These are phyloP conservation scores for Puya raimondii DNA, from an alignment of 176 grass and related monocot genomes.

Conservation along the genomic window DNA sequence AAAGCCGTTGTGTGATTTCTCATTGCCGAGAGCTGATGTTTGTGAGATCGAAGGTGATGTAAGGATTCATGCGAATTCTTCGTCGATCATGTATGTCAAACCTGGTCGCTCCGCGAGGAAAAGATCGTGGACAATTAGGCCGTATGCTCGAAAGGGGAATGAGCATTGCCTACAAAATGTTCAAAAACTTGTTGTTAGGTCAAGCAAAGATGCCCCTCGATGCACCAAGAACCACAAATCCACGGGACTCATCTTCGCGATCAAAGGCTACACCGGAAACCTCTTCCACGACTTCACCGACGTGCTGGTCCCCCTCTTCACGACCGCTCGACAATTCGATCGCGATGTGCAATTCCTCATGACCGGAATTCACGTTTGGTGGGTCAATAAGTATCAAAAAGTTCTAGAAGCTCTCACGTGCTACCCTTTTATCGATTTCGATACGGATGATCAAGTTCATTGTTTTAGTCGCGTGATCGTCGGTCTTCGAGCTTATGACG, in stretches of 20 bases:
- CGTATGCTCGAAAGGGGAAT: conserved; percentile 87
- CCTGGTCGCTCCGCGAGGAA: background rate
- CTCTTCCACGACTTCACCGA: conserved; percentile 99
- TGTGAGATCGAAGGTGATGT: conserved; percentile 76
- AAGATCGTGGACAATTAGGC: conserved; percentile 35
- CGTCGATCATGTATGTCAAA: conserved; percentile 33
- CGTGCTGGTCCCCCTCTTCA: conserved; percentile 73
- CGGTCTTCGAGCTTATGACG: conserved; percentile 62
- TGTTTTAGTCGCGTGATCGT: conserved; percentile 49
- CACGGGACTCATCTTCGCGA: conserved; percentile 59
- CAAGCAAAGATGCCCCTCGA: conserved; percentile 13
- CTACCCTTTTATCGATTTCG: conserved; percentile 37
- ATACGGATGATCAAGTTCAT: conserved; percentile 33
- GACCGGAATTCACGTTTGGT: conserved; percentile 42
- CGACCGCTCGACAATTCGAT: conserved; percentile 29
- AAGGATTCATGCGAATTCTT: conserved; percentile 51
- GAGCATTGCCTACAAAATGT: conserved; percentile 35
- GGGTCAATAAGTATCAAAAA: conserved; percentile 73
- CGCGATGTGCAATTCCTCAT: conserved; percentile 71
- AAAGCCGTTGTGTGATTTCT: conserved; percentile 49
- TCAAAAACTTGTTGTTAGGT: conserved; percentile 32
- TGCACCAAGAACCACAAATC: conserved; percentile 27
- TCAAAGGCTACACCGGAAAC: conserved; percentile 87
- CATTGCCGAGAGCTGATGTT: conserved; percentile 48
- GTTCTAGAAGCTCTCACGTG: conserved; percentile 49